Percentiles rank a stretch among this genome's conserved stretches.
Conservation (phyloP, 306 rosid genomes). For the Cucumis hystrix region DNA sequence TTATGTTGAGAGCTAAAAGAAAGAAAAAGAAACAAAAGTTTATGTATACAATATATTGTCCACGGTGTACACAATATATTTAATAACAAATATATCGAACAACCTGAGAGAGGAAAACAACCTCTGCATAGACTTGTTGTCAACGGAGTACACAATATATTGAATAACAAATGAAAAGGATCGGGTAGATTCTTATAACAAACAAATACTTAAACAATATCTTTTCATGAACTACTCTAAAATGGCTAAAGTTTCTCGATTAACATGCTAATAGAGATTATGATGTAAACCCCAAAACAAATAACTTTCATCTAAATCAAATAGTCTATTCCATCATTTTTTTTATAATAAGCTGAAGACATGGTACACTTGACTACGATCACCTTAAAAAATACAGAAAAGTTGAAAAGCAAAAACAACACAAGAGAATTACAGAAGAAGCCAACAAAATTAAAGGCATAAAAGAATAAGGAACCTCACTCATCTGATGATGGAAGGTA, state of each 20-base stretch:
- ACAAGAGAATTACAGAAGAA: not conserved
- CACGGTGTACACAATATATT: too few relatives aligned
- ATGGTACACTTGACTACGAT: not conserved
- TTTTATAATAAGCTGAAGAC: not conserved
- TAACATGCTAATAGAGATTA: too few relatives aligned
- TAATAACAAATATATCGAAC: too few relatives aligned
- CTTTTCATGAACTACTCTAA: not conserved
- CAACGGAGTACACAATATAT: not conserved
- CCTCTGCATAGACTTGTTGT: conserved; percentile 37
- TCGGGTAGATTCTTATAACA: not conserved
- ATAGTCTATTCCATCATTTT: not conserved
- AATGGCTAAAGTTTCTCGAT: not conserved
- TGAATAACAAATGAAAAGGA: not conserved
- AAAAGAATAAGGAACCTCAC: not conserved
- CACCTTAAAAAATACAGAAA: not conserved
- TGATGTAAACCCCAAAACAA: not conserved
- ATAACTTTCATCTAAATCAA: not conserved
- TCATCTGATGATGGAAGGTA: not conserved
- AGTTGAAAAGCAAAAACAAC: not conserved
- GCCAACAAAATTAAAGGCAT: too few relatives aligned
- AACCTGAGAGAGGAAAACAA: too few relatives aligned
- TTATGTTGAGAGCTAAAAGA: too few relatives aligned
- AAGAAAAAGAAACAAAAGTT: too few relatives aligned
- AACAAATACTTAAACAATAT: not conserved
- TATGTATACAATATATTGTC: too few relatives aligned